These are phyloP conservation scores for Fragaria nilgerrensis DNA, from an alignment of 306 rosid genomes.

Conservation along the genomic window DNA sequence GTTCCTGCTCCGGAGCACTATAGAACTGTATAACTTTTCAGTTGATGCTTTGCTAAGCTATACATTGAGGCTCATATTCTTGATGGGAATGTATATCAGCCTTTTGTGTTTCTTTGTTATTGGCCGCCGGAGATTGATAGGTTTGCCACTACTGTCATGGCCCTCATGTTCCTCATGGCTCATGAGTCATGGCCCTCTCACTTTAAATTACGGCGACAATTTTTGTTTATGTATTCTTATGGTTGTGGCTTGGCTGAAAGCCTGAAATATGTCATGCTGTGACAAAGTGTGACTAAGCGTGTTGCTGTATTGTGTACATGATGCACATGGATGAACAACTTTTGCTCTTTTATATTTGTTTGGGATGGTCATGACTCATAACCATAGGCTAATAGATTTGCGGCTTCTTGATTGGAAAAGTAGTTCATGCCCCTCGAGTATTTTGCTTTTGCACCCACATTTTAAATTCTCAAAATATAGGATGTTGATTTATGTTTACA, in stretches of 20 bases:
- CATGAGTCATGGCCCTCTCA: background rate
- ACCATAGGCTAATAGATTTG: conserved; percentile 2
- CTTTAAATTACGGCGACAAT: conserved; percentile 33
- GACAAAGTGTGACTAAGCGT: background rate
- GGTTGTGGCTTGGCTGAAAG: conserved; percentile 30
- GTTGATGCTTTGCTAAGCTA: background rate
- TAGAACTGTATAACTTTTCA: background rate
- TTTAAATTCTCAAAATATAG: too few relatives aligned
- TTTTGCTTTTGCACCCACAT: background rate
- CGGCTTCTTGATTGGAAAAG: conserved; percentile 14
- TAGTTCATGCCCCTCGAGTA: background rate
- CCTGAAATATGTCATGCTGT: conserved; percentile 26
- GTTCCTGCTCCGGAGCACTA: background rate
- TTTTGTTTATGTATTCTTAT: conserved; percentile 29
- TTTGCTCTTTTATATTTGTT: background rate
- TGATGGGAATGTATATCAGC: conserved; percentile 21
- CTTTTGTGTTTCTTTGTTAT: background rate
- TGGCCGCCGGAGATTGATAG: conserved; percentile 16
- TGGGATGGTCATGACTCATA: background rate
- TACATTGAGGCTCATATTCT: background rate
- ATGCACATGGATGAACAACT: conserved; percentile 26
- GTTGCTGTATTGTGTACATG: conserved; percentile 10
- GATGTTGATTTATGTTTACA: too few relatives aligned
- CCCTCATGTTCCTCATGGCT: conserved; percentile 12
- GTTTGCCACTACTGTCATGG: conserved; percentile 27